A percentile compares a stretch with the other conserved stretches of the same genome.
Conservation (phyloP, 495 filamentous ascomycete genomes). For the Saxophila tyrrhenica region DNA sequence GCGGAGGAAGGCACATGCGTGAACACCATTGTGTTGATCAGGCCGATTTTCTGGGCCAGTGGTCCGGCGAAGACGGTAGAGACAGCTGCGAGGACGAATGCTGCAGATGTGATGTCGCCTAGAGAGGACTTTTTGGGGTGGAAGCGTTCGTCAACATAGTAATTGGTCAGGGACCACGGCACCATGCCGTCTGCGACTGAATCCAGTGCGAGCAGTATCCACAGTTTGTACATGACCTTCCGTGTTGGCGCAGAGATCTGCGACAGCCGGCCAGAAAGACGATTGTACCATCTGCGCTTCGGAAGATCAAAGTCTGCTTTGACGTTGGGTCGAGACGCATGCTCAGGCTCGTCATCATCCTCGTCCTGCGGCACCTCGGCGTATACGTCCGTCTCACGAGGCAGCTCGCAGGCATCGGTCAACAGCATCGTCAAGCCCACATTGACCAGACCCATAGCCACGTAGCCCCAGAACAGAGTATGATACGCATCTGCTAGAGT, state of each 20-base stretch:
- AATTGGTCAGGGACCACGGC: conserved; percentile 37
- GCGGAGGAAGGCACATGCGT: conserved; percentile 70
- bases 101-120: conserved; percentile 56
- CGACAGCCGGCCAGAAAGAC: conserved; percentile 4
- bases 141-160: conserved; percentile 63
- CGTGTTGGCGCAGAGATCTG: conserved; percentile 15
- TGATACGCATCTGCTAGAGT: conserved; percentile 49
- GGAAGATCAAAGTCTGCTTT: neutral
- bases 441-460: conserved; percentile 56
- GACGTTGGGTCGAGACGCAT: neutral
- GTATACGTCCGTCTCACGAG: conserved; percentile 1
- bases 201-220: conserved; percentile 67
- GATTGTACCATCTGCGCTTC: neutral
- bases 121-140: conserved; percentile 54
- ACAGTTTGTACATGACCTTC: conserved; percentile 34
- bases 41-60: conserved; percentile 63
- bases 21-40: conserved; percentile 81
- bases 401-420: conserved; percentile 46
- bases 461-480: conserved; percentile 58
- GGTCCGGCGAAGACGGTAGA: conserved; percentile 65
- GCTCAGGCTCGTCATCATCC: neutral
- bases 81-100: conserved; percentile 52
- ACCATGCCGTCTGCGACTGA: conserved; percentile 70
- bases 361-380: conserved; percentile 14
- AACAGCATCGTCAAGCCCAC: conserved; percentile 47